Base-by-base conservation (phyloP, 805 yeast genomes). In the Blastobotrys americana region DNA sequence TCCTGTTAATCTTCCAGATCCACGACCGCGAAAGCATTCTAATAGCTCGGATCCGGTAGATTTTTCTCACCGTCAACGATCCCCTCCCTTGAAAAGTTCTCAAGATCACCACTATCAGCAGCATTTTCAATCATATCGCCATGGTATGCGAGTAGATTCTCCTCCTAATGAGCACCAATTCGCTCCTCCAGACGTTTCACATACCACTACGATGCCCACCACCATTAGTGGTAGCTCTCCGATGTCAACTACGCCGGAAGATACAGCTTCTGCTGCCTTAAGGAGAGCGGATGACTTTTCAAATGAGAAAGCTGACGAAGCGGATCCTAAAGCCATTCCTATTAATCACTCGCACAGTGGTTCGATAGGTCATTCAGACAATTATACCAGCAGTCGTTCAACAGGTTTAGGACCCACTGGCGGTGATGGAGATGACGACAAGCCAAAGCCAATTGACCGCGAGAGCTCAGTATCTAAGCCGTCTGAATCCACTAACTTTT, bases 61-160 rank as follows among this genome's bases (percentile, higher is more conserved):
- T 13, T 25, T 25, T 25, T 25, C 31, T 8, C 13, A 25, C 13
- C 10, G 31, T 13, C 31, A 21, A 27, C 47, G n/a, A 34, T n/a
- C n/a, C n/a, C n/a, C n/a, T n/a, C n/a, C n/a, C n/a, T n/a, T n/a
- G n/a, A n/a, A n/a, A n/a, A n/a, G n/a, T n/a, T n/a, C n/a, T n/a
- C n/a, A n/a, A n/a, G 20, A 6, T 20, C 31, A 37, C n/a, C 42
- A 47, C 18, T 45, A 34, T 20, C 31, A 25, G 31, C 31, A 25
- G 31, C 31, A 25, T 8, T 13, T 8, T 8, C 31, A 25, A 25
- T 13, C 8, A 25, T 25, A 8, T 13, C 31, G 13, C 10, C 31
- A 25, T 25, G 13, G 8, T 25, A 8, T 8, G 10, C 31, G 31
- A 25, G n/a, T n/a, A n/a, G n/a, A n/a, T n/a, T n/a, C n/a, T n/a